phyloP scores from a whole-genome alignment of 768 basidiomycete genomes.

The Lentinula boryana region DNA sequence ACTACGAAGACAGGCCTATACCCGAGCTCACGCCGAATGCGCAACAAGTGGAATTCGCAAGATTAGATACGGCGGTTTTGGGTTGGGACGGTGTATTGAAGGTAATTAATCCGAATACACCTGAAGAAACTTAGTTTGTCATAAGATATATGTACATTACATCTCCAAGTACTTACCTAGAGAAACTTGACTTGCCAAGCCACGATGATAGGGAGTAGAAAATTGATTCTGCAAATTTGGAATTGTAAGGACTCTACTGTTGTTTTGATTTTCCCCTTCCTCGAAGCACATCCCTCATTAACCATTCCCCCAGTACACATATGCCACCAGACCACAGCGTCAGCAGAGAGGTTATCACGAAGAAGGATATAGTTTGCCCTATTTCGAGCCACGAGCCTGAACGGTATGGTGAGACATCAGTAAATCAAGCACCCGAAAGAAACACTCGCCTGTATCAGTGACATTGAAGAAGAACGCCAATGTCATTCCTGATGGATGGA shows the following conservation, averaged over 20 bases:
- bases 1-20: neutral
- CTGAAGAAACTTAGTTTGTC: too few relatives aligned
- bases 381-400: constrained; percentile 85
- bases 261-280: neutral
- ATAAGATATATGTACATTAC: too few relatives aligned
- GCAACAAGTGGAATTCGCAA: neutral
- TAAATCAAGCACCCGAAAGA: neutral
- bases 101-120: neutral
- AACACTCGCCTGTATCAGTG: constrained; percentile 58
- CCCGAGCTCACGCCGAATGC: neutral
- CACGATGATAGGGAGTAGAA: too few relatives aligned
- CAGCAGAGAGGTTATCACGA: constrained; percentile 75
- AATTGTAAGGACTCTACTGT: neutral
- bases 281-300: constrained; percentile 43
- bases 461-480: constrained; percentile 81
- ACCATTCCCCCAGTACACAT: constrained; percentile 63
- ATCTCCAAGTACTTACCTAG: too few relatives aligned
- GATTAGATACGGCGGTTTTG: neutral
- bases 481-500: constrained; percentile 56
- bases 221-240: neutral
- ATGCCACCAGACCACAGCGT: constrained; percentile 77
- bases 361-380: constrained; percentile 84
- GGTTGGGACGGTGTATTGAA: neutral
- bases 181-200: too few relatives aligned
- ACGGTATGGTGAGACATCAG: constrained; percentile 5